phyloP scores from a whole-genome alignment of 768 basidiomycete species.

The Phallus indusiatus region DNA sequence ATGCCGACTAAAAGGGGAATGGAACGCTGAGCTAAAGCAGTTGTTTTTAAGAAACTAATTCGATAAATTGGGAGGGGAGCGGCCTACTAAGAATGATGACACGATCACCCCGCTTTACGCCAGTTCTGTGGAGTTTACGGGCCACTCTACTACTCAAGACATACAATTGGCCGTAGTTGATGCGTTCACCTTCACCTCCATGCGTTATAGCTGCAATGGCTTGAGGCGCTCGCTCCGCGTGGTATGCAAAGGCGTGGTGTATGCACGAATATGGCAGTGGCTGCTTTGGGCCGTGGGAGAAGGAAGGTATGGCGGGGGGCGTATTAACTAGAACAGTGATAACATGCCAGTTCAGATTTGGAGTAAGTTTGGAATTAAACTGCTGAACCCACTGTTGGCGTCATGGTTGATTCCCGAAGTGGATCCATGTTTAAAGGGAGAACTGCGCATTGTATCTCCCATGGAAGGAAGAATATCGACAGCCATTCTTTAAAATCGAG shows the following conservation, averaged over 20 bases:
- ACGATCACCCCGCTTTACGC: conserved; percentile 38
- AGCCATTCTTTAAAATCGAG: neutral
- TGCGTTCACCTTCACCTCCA: conserved; percentile 24
- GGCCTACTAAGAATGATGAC: conserved; percentile 35
- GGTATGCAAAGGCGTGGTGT: conserved; percentile 46
- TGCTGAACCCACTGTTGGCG: neutral
- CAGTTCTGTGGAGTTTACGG: conserved; percentile 29
- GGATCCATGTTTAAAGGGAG: neutral
- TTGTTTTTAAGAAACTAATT: neutral
- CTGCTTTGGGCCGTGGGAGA: conserved; percentile 23
- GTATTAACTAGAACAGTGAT: neutral
- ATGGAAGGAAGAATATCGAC: neutral
- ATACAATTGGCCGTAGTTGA: conserved; percentile 45
- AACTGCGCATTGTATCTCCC: neutral
- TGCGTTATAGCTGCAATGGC: conserved; percentile 38
- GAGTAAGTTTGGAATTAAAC: neutral
- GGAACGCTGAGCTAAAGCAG: conserved; percentile 33
- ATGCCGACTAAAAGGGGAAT: conserved; percentile 45
- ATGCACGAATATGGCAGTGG: conserved; percentile 37
- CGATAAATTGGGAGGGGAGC: neutral
- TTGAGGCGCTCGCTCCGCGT: conserved; percentile 32
- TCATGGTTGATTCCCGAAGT: neutral
- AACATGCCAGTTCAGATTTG: neutral
- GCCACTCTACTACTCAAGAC: conserved; percentile 39
- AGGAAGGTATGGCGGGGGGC: neutral